These are phyloP conservation scores for Torulaspora indica DNA, from an alignment of 805 yeast genomes.

Conservation along the genomic window DNA sequence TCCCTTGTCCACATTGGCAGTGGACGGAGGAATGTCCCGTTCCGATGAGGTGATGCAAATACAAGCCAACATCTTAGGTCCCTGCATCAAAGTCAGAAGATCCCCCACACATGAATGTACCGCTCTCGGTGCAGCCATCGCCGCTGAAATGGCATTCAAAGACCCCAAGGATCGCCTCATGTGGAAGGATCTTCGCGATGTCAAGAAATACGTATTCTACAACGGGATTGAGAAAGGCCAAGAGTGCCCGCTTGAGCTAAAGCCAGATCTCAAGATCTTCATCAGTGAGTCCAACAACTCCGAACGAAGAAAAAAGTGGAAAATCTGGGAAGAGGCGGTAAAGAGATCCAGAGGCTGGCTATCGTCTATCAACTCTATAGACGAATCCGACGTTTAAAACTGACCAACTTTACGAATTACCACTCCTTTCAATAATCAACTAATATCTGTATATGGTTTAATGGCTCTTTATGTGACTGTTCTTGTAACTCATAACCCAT, in stretches of 20 bases:
- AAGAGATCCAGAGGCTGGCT: constrained; percentile 82
- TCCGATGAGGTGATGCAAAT: constrained; percentile 90
- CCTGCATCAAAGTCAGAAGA: constrained; percentile 73
- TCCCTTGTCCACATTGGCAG: constrained; percentile 56
- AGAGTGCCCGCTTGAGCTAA: constrained; percentile 16
- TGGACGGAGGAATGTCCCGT: constrained; percentile 94
- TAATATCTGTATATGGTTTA: background rate
- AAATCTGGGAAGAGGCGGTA: constrained; percentile 80
- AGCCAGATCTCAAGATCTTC: constrained; percentile 36
- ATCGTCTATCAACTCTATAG: constrained; percentile 14
- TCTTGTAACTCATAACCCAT: background rate
- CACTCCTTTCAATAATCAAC: too few species aligned
- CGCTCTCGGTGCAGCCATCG: constrained; percentile 93
- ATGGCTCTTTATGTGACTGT: background rate
- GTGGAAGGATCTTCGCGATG: constrained; percentile 75
- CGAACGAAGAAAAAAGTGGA: constrained; percentile 61
- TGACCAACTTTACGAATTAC: too few species aligned
- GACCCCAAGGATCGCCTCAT: constrained; percentile 52
- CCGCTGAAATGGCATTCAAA: constrained; percentile 68
- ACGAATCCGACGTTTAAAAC: background rate
- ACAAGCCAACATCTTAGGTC: constrained; percentile 88
- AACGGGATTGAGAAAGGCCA: constrained; percentile 66
- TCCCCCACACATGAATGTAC: constrained; percentile 86
- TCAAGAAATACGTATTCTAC: constrained; percentile 84
- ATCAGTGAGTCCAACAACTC: constrained; percentile 46